Evolutionary conservation across 352 stramenopile genomes (phyloP).

Genomic region (Phytophthora boehmeriae): DNA sequence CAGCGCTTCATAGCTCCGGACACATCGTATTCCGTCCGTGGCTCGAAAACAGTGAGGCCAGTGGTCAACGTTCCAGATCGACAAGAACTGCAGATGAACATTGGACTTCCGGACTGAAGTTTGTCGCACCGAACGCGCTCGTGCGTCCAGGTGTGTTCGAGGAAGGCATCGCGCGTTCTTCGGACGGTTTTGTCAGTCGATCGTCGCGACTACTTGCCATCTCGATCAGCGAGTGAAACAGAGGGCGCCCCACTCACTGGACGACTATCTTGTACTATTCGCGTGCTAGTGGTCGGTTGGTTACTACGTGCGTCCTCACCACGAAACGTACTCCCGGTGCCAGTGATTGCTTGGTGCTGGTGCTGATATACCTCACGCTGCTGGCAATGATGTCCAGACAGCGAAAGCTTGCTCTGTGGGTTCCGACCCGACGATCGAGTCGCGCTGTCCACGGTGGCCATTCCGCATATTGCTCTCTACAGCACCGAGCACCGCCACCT

Average conservation of each 20-base stretch:
- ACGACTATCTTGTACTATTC: conserved; percentile 1
- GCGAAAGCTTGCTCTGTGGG: too few species aligned
- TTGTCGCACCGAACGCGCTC: neutral
- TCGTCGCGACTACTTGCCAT: conserved; percentile 4
- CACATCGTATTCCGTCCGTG: conserved; percentile 7
- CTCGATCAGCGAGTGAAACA: conserved; percentile 18
- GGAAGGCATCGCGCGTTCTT: conserved; percentile 7
- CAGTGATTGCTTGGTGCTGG: too few species aligned
- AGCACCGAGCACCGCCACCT: neutral
- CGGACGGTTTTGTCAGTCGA: conserved; percentile 15
- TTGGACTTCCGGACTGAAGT: conserved; percentile 3
- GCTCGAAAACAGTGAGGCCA: conserved; percentile 11
- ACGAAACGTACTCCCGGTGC: neutral
- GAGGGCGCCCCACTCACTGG: neutral
- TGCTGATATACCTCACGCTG: neutral
- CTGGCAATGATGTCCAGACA: neutral
- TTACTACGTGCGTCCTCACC: neutral
- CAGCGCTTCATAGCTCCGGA: conserved; percentile 6
- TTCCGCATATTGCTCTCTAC: neutral
- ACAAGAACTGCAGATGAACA: neutral
- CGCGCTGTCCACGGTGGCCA: too few species aligned
- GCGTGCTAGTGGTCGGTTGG: conserved; percentile 1
- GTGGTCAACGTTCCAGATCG: conserved; percentile 18
- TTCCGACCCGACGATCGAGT: neutral
- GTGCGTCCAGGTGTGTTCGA: conserved; percentile 5